phyloP scores from a whole-genome alignment of 352 stramenopile species.

The Blastocystis sp. region DNA sequence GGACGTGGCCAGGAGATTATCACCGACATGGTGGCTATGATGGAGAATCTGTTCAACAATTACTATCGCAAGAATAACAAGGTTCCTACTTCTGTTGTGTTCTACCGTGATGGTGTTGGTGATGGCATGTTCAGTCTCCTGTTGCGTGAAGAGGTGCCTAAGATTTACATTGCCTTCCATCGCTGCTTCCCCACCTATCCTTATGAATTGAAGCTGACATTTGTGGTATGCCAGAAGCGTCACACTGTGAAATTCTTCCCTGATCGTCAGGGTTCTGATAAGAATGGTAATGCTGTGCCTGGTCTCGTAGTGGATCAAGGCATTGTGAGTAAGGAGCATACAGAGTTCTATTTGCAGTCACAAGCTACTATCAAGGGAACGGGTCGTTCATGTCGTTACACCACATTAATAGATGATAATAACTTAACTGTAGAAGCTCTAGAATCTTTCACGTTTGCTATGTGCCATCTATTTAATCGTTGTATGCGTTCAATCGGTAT shows the following conservation, averaged over 20 bases:
- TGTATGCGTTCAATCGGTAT: slow-evolving; percentile 59
- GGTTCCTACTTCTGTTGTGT: neutral
- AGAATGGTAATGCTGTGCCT: slow-evolving; percentile 8
- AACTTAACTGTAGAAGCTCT: neutral
- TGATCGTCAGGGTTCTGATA: neutral
- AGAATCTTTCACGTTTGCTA: slow-evolving; percentile 26
- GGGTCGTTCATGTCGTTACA: slow-evolving; percentile 42
- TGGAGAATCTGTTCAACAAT: slow-evolving; percentile 40
- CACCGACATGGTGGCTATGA: slow-evolving; percentile 51
- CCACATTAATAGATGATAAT: slow-evolving; percentile 34
- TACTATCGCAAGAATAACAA: slow-evolving; percentile 37
- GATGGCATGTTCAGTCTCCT: slow-evolving; percentile 52
- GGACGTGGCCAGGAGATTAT: slow-evolving; percentile 70
- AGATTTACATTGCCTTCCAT: slow-evolving; percentile 65
- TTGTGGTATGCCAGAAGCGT: slow-evolving; percentile 63
- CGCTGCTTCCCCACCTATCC: slow-evolving; percentile 7
- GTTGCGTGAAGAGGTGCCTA: slow-evolving; percentile 47
- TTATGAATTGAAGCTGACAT: slow-evolving; percentile 38
- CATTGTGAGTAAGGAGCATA: slow-evolving; percentile 24
- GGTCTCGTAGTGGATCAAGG: slow-evolving; percentile 29
- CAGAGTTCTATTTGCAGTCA: slow-evolving; percentile 68
- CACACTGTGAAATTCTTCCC: slow-evolving; percentile 61
- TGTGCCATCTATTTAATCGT: slow-evolving; percentile 57
- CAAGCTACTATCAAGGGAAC: slow-evolving; percentile 43
- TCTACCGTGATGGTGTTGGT: slow-evolving; percentile 64